Evolutionary conservation across 768 basidiomycete genomes (phyloP), one percentile per base, ranked within the genome.

Genomic region (Podaxis sp.): DNA sequence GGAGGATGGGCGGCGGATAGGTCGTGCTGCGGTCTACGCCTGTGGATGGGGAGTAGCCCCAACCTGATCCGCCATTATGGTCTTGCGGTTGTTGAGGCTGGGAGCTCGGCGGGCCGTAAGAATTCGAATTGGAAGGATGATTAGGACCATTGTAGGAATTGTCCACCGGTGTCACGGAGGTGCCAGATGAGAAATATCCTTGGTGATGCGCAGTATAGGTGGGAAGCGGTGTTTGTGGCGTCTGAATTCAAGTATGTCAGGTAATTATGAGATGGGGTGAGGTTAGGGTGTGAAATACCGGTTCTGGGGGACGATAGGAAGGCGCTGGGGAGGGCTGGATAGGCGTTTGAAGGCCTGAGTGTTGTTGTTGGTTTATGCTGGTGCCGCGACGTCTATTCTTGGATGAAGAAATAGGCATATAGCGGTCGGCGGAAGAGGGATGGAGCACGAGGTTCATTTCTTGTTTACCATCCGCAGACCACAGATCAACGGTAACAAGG

Each of bases 391-490:
- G 74, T 60, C 73, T 76, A 46, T 53, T 50, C 68, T 80, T 82
- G 61, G 74, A 66, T 21, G 76, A 64, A 23, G 74, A 64, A 54
- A 79, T 73, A 16, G 79, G 69, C 1, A 84, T 79, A 71, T 87
- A 89, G 55, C 90, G 84, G 68, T 92, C 90, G 36, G 84, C 77
- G 3, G 92, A 86, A 0, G 89, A 89, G 0, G 94, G 92, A 69
- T 94, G 93, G 21, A 92, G 78, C 46, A 97, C 92, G 14, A 96
- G 84, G 71, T 96, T 96, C 77, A 89, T 89, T 69, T 96, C 92
- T 32, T 87, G 82, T 64, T 81, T 85, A 13, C 86, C 89, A 66
- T 95, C 93, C 47, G 79, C 81, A 0, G 91, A 92, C 91, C 93
- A 96, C 2, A 98, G 76, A 74, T 97, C 95, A n/a, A 93, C 93